Evolutionary conservation across 768 basidiomycete genomes (phyloP), one percentile per base, ranked within the genome.

Genomic region (Mycena albidolilacea): DNA sequence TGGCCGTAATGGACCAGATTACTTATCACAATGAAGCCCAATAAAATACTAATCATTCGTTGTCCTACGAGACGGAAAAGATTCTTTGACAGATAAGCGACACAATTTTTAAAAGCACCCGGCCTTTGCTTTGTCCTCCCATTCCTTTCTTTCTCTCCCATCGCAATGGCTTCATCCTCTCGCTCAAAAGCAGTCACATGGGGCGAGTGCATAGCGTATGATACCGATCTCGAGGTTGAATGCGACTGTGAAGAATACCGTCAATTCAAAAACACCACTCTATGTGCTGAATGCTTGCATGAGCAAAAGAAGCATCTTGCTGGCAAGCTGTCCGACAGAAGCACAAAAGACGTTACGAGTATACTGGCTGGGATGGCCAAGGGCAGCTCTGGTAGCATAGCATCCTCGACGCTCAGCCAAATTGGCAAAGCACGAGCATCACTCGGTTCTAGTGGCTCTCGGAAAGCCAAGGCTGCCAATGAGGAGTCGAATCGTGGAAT

Each of bases 1-100:
- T 77, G 7, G 52, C 35, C 52, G 58, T 69, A n/a, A 39, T 75
- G 19, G 46, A 65, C 35, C 43, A 62, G 2, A 60, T 67, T 52
- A 55, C 14, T 14, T 70, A 70, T 38, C 4, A 10, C 10, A 62
- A 62, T 62, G 61, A 64, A 64, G 5, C n/a, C 19, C 10, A 38
- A 50, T 38, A 6, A 64, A 38, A 54, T 19, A 48, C 5, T 46
- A 21, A 38, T 54, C 30, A 30, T 54, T 64, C 44, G 30, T 11
- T 10, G n/a, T 1, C 43, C 43, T 4, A 43, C 5, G 17, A 21
- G 41, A n/a, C 19, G 19, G 41, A 55, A 30, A 35, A 39, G 52
- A 10, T 10, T 65, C 23, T 4, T 11, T 11, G 52, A 55, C 64
- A 43, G 14, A 3, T 21, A 15, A 30, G 15, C 23, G 12, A 35